Base-by-base conservation (phyloP, 2,329 filamentous ascomycete genomes). In the Atkinsonella hypoxylon region DNA sequence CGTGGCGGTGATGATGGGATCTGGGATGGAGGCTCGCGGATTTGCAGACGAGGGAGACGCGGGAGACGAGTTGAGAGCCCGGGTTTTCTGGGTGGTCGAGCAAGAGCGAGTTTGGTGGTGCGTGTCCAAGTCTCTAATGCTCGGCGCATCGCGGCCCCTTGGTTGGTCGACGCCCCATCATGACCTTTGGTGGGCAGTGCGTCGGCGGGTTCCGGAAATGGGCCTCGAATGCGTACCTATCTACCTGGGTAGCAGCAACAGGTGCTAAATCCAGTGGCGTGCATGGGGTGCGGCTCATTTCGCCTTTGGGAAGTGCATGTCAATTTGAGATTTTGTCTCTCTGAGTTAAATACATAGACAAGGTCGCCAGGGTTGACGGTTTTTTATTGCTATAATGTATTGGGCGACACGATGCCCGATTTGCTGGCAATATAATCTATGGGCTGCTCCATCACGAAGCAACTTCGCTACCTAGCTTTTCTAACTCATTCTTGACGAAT, bases 401-500 rank as follows among this genome's bases (percentile, higher is more conserved):
- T 18, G 18, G 17, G 3, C 12, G 6, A 12, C 12, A 6, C 11
- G 5, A 36, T 12, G 34, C 9, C 34, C 34, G 11, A 15, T 36
- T 13, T 36, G 4, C 34, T 44, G 15, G 2, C 41, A 42, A 34
- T 8, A n/a, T 18, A 8, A 38, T 47, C 11, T 20, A 44, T 12
- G 10, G 30, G 30, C 41, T 15, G 26, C 38, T 36, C 8, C 11
- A 41, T 61, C 46, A 68, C 47, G 64, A 64, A 26, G 66, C 58
- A 32, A 78, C 71, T 63, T 86, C 82, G 51, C 69, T 69, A 9
- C 82, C 82, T 52, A 86, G 62, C 57, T 74, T 76, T 62, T 82
- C 78, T 57, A 86, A 62, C 65, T 85, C 82, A 50, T 80, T 73
- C 54, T 68, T 70, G 52, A 85, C 78, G 59, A 89, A 83, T 60